Base-by-base conservation (phyloP, 768 basidiomycete genomes). In the Dendrothele bispora region DNA sequence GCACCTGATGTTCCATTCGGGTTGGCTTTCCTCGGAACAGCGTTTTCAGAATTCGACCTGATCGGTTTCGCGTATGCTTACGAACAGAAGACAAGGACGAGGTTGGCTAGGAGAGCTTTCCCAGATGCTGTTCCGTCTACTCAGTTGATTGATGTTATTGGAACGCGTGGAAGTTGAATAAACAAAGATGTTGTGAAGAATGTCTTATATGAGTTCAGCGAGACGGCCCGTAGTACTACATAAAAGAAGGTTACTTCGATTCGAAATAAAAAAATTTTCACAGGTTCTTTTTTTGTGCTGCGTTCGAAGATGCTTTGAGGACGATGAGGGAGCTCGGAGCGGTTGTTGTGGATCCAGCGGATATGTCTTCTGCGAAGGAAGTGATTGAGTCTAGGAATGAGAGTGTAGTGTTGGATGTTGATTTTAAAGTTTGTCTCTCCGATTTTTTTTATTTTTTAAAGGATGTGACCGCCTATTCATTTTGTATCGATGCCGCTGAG, bases 1-100 rank as follows among this genome's bases (percentile, higher is more conserved):
- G 74, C 73, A 0, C 83, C 80, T 4, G 79, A 79, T 15, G 74
- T 79, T 30, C 83, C 83, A 0, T 80, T 84, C 39, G 84, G 84
- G 1, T 60, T 85, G 5, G 76, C 80, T 3, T 85, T 86, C 64
- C 55, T 83, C 7, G 80, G 81, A 0, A 80, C 82, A 1, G 78
- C 78, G 10, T 86, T 79, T 59, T 78, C 77, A 37, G 84, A 84
- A 49, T 77, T 75, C 55, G 62, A 73, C n/a, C 67, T 86, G 40
- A 72, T 86, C 47, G 69, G 75, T 0, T 74, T 80, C 48, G 84
- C 71, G 2, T 85, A 73, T 62, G 83, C 83, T 1, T 85, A 82
- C 52, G 84, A 87, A 60, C 82, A 84, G 58, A 75, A 71, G 51
- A 85, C 84, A 2, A 68, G 77, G 49, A 77, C 74, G 1, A 62